Evolutionary conservation across 139 green algal species (phyloP), one percentile per base, ranked within the genome.

Genomic region (Volvox reticuliferus): DNA sequence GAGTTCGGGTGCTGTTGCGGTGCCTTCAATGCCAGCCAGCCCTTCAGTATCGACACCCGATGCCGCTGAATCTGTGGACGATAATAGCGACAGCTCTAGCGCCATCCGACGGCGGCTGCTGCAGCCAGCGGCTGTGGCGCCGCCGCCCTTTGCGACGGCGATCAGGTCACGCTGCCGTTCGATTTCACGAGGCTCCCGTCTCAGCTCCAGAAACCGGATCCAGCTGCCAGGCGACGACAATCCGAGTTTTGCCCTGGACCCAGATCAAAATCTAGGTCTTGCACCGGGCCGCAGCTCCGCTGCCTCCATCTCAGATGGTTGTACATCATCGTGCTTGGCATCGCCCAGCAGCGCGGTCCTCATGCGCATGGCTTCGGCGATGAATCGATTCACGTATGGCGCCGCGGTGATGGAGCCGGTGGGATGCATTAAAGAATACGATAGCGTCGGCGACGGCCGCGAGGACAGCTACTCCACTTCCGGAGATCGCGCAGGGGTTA

Each of bases 381-480:
- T 86, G 80, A 86, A 86, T 26, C 80, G 50, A n/a, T 86, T 86
- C 26, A 68, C 36, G 37, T 68, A 26, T 24, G 36, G 79, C 12
- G 16, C 73, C 14, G 73, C 19, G 73, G 73, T 18, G 73, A 32
- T 32, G 73, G 73, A n/a, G 73, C 28, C 73, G 26, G 19, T 32
- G 73, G 24, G 16, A 32, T 13, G 73, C 9, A 75, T 75, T n/a
- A n/a, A n/a, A n/a, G n/a, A n/a, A 12, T 75, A 75, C 67, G 67
- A 75, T 12, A 75, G 24, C 22, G 12, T 5, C 67, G 67, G 67
- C 22, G 14, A 6, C 22, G 67, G 22, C 22, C 6, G 67, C 67
- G 67, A 75, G 67, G 67, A 75, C 67, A 28, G 24, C 9, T 75
- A 26, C 3, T 32, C 67, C 22, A 75, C 12, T 32, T 75, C 67